Conservation (phyloP, 1,284 basidiomycete genomes). For the Pseudomicrostroma phylloplanum region DNA sequence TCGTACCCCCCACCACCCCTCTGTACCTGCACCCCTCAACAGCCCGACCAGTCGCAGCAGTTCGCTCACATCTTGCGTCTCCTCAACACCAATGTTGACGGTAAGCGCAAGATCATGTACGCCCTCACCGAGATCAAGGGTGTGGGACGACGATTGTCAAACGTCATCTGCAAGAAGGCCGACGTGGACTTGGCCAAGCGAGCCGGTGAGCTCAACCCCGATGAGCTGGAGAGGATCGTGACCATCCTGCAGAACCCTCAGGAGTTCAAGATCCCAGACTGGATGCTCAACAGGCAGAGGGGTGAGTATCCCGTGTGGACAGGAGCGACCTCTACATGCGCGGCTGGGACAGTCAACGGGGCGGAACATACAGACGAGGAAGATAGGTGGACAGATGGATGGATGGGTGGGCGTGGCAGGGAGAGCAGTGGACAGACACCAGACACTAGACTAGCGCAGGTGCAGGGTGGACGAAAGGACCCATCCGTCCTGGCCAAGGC, state of each 20-base stretch:
- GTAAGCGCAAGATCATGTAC: constrained; percentile 79
- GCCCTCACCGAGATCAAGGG: constrained; percentile 78
- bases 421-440: too few relatives aligned
- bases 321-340: not conserved
- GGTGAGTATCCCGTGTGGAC: not conserved
- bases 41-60: constrained; percentile 49
- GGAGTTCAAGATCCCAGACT: constrained; percentile 98
- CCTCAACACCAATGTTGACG: constrained; percentile 99
- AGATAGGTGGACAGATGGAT: too few relatives aligned
- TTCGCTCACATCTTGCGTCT: constrained; percentile 60
- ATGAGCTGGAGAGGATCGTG: constrained; percentile 96
- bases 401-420: too few relatives aligned
- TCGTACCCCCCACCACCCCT: not conserved
- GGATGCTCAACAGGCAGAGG: constrained; percentile 99
- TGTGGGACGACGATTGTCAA: constrained; percentile 97
- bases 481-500: too few relatives aligned
- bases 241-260: constrained; percentile 99
- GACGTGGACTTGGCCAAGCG: constrained; percentile 98
- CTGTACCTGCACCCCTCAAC: not conserved
- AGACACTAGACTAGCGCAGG: too few relatives aligned
- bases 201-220: constrained; percentile 87
- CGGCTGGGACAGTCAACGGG: not conserved
- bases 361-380: not conserved
- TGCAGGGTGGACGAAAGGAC: too few relatives aligned
- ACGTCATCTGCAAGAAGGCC: constrained; percentile 99